These are phyloP conservation scores for Kluyveromyces siamensis DNA, from an alignment of 805 yeast genomes.

Conservation along the genomic window DNA sequence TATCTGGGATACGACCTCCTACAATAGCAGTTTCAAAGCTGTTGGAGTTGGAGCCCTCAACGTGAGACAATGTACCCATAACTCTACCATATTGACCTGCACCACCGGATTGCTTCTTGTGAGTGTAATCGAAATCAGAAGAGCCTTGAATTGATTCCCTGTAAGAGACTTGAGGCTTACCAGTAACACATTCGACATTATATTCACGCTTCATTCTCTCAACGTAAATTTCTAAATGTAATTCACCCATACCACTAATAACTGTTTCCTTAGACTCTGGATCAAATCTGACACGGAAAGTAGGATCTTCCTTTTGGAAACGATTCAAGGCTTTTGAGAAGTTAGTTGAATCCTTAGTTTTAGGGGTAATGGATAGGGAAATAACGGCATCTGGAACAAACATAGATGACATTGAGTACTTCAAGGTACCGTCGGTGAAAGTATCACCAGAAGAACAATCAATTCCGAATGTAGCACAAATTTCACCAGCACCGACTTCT, in stretches of 20 bases:
- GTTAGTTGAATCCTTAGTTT: conserved; percentile 75
- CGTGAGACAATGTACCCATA: conserved; percentile 67
- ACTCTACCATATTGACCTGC: conserved; percentile 99
- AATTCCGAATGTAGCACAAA: conserved; percentile 98
- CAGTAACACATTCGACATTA: conserved; percentile 89
- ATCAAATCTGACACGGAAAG: conserved; percentile 88
- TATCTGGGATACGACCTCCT: conserved; percentile 96
- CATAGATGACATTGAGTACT: conserved; percentile 94
- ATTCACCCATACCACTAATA: conserved; percentile 94
- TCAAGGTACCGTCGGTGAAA: conserved; percentile 73
- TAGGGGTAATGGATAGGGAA: conserved; percentile 83
- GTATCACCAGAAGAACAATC: conserved; percentile 99
- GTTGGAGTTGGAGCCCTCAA: conserved; percentile 44
- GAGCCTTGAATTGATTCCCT: conserved; percentile 79
- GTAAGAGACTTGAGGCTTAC: conserved; percentile 96
- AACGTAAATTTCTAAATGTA: conserved; percentile 93
- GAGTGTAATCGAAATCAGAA: conserved; percentile 82
- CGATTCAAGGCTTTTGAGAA: conserved; percentile 95
- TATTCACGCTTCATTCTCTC: conserved; percentile 98
- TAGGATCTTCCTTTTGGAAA: conserved; percentile 98
- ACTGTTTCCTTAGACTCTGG: conserved; percentile 86
- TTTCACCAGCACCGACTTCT: conserved; percentile 95
- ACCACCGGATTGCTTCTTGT: conserved; percentile 98
- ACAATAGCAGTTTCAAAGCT: conserved; percentile 79
- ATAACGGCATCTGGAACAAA: conserved; percentile 98